Percentiles rank a stretch among this genome's conserved stretches.
Conservation (phyloP, 495 filamentous ascomycete genomes). For the Glarea lozoyensis region DNA sequence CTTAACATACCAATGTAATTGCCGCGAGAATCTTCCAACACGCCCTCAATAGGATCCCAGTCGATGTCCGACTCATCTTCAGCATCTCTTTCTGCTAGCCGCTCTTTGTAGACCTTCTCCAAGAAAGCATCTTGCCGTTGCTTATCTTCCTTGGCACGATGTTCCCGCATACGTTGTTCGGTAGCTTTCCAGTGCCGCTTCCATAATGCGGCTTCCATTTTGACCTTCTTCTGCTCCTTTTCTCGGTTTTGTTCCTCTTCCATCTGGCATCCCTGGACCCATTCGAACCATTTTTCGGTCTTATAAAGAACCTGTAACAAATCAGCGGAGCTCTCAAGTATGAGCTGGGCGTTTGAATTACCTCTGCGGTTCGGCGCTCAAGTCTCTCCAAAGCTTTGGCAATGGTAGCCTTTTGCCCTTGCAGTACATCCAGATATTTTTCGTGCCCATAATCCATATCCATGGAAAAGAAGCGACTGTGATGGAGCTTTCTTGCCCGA, state of each 20-base stretch:
- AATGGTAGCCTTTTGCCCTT: constrained; percentile 29
- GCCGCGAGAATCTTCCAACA: constrained; percentile 34
- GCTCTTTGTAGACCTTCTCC: constrained; percentile 34
- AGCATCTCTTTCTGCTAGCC: constrained; percentile 22
- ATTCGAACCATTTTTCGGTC: constrained; percentile 39
- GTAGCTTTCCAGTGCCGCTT: constrained; percentile 35
- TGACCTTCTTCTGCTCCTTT: constrained; percentile 43
- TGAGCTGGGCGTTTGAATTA: background rate
- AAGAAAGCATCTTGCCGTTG: constrained; percentile 35
- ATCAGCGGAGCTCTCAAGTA: background rate
- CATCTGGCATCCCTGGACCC: constrained; percentile 36
- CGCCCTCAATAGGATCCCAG: constrained; percentile 48
- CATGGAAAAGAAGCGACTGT: constrained; percentile 41
- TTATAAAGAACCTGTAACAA: constrained; percentile 30
- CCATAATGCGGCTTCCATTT: constrained; percentile 40
- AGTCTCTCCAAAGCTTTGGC: constrained; percentile 35
- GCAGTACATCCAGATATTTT: constrained; percentile 36
- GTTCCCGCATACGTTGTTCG: constrained; percentile 24
- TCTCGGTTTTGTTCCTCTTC: constrained; percentile 38
- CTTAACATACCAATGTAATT: constrained; percentile 29
- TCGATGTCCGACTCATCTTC: constrained; percentile 25
- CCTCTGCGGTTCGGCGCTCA: constrained; percentile 34
- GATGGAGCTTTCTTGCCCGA: constrained; percentile 41
- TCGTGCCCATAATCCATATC: constrained; percentile 36
- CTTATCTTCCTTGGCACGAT: constrained; percentile 32